Evolutionary conservation across 2,329 filamentous ascomycete genomes (phyloP), one percentile per base, ranked within the genome.

Genomic region (Xylariales sp.): DNA sequence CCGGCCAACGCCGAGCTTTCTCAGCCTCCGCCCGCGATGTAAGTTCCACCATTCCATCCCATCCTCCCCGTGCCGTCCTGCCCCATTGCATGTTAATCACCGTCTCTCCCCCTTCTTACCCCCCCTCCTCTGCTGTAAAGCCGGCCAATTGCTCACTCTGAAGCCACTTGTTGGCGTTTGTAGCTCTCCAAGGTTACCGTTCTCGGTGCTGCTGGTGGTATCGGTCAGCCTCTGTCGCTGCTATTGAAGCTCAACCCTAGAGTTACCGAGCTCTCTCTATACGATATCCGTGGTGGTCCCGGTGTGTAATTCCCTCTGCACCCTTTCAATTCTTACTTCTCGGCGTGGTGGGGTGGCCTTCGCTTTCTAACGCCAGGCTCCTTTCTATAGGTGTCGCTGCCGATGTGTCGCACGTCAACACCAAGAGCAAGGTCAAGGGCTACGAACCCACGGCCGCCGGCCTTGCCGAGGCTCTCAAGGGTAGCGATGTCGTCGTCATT

Each of bases 331-430:
- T 5, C 36, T 10, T 41, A 41, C 10, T 41, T 12, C 12, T 12
- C 4, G 39, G 3, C 39, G 14, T 57, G 64, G 14, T 41, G 14
- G 5, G 64, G 14, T 41, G 14, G 5, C 23, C 16, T 54, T 36
- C 1, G 14, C 48, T 28, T 30, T 56, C 50, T 49, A 49, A 60
- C 41, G 8, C 6, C 6, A 3, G 16, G 10, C 14, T 6, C 32
- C 30, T 36, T 55, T 23, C 39, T 36, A 59, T 76, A 96, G 95
- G 95, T 91, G 96, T 99, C 83, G 96, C 95, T 77, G 96, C 96
- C 81, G 96, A 99, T 84, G 90, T 99, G 83, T 93, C 92, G 80
- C 96, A 99, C 88, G 94, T 99, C 90, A 98, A 98, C 91, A 97
- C 95, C 85, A 97, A 97, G 91, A 95, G 92, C 86, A 90, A 83